Evolutionary conservation across 441 rosid genomes (phyloP).

Genomic region (Gossypium aridum): DNA sequence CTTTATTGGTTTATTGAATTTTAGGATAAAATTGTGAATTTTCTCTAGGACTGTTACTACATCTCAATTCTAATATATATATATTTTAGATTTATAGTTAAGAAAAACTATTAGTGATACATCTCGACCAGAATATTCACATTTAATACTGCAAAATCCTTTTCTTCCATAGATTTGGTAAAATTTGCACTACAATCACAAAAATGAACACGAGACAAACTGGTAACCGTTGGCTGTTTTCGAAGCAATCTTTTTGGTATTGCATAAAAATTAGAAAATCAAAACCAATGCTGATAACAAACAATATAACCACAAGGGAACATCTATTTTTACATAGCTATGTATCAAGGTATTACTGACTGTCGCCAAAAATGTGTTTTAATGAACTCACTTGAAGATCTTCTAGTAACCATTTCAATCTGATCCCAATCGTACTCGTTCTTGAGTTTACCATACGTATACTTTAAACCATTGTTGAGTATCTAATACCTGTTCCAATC

Average conservation of each 20-base stretch:
- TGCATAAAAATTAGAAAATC: not conserved
- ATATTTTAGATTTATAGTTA: not conserved
- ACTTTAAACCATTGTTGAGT: not conserved
- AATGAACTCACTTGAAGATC: conserved; percentile 1
- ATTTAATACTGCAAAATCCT: not conserved
- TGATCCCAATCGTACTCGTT: not conserved
- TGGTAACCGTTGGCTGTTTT: not conserved
- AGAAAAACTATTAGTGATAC: not conserved
- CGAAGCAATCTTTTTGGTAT: not conserved
- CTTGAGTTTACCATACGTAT: not conserved
- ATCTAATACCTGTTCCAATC: not conserved
- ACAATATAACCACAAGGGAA: too few relatives aligned
- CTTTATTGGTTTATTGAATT: not conserved
- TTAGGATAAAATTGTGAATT: not conserved
- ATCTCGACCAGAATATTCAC: not conserved
- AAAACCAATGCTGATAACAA: not conserved
- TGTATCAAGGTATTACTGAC: not conserved
- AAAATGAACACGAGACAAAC: not conserved
- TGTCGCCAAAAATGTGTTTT: not conserved
- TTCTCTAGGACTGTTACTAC: not conserved
- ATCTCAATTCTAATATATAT: not conserved
- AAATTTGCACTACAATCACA: not conserved
- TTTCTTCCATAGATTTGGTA: not conserved
- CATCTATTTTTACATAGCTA: too few relatives aligned
- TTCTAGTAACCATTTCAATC: not conserved